Evolutionary conservation across 805 yeast species (phyloP), one percentile per base, ranked within the genome.

Genomic region (Sugiyamaella floridensis): DNA sequence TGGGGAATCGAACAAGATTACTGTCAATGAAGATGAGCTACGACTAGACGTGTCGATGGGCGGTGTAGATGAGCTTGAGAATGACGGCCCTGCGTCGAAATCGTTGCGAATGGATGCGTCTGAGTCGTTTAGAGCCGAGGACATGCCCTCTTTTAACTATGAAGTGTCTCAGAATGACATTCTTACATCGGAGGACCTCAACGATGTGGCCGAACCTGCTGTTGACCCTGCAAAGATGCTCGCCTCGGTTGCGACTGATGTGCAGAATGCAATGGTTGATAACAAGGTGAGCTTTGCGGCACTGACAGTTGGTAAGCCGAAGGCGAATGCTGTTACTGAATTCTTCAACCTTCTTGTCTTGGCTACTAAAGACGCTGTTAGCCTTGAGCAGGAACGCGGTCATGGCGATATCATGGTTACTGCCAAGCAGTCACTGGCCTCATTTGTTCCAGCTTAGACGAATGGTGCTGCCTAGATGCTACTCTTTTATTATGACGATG

Each of bases 311-410:
- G 56, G 47, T 45, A 29, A 1, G 55, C 72, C 72, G 54, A 76
- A 76, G 62, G 71, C 75, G 58, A 83, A 83, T 60, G 87, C 89
- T 18, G 80, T 88, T 2, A 77, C 80, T 60, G 75, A 86, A 50
- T 89, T 89, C 68, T 89, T 89, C 62, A 95, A 89, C 65, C 66
- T 89, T 64, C 73, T 89, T 59, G 92, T 89, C 2, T 73, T 89
- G 53, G 95, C 95, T 1, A 83, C 93, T 5, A 75, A 81, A 45
- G 89, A 85, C 59, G 83, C 92, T 50, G 71, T 89, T 45, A 71
- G 72, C 14, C 67, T 89, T 43, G 68, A 78, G 40, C 96, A 88
- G 69, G 73, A 75, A 7, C 71, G 71, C 41, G 60, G 84, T 18
- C 87, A 82, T 58, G 84, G 83, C 4, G 79, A 77, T 40, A 82